phyloP scores from a whole-genome alignment of 148 eudicot species.

The Amaranthus cruentus region DNA sequence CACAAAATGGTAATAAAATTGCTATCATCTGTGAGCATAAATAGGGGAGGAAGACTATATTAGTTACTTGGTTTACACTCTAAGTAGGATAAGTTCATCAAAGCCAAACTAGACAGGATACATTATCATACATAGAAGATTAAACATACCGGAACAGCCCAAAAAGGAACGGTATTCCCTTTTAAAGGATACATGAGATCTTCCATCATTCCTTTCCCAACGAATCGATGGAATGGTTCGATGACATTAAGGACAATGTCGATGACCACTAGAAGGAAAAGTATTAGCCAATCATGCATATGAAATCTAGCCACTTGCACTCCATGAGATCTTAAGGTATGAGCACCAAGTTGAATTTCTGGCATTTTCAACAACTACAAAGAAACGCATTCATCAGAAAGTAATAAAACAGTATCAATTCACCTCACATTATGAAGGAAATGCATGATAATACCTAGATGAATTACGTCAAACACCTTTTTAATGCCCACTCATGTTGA shows the following conservation, averaged over 20 bases:
- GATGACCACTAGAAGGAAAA: slow-evolving; percentile 55
- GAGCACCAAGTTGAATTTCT: slow-evolving; percentile 48
- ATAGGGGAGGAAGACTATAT: slow-evolving; percentile 2
- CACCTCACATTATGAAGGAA: neutral
- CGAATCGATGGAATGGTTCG: slow-evolving; percentile 88
- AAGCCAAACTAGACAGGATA: neutral
- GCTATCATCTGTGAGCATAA: slow-evolving; percentile 53
- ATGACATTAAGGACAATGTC: slow-evolving; percentile 59
- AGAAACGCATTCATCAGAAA: slow-evolving; percentile 9
- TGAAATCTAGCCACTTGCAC: slow-evolving; percentile 62
- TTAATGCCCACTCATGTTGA: no score
- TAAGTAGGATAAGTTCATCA: neutral
- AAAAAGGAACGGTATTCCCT: slow-evolving; percentile 75
- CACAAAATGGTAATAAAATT: slow-evolving; percentile 60
- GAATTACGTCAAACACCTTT: neutral
- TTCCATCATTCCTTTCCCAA: slow-evolving; percentile 76
- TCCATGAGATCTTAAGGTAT: slow-evolving; percentile 78
- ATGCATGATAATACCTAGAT: neutral
- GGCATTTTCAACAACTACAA: slow-evolving; percentile 32
- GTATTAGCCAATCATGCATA: slow-evolving; percentile 82
- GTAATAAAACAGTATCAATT: neutral
- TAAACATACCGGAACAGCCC: slow-evolving; percentile 79
- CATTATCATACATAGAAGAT: slow-evolving; percentile 2
- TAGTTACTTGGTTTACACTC: neutral
- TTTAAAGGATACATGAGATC: slow-evolving; percentile 79